Evolutionary conservation across 2,329 filamentous ascomycete species (phyloP), one percentile per base, ranked within the genome.

Genomic region (Intubia oerlemansii): DNA sequence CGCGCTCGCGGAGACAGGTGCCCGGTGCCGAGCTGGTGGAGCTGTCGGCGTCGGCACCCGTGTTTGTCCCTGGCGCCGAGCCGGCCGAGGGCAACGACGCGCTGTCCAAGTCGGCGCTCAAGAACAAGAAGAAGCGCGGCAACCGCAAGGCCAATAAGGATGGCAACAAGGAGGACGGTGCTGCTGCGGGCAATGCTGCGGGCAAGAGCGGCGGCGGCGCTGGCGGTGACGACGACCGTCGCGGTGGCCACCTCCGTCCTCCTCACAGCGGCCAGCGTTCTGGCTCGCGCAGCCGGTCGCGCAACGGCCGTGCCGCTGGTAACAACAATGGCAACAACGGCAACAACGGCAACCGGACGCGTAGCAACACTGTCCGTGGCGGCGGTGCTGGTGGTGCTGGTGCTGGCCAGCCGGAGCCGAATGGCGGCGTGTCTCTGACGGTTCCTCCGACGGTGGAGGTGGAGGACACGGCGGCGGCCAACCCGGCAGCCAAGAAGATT

Each of bases 81-180:
- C 57, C 64, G 20, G 63, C 37, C 50, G 73, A 52, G 55, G 72
- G 63, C 47, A 76, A 81, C 35, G 78, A 79, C 40, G 72, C 65
- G 40, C 49, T 88, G 36, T 84, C 78, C 36, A 90, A 88, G 56
- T 69, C 76, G 30, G 82, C 78, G 10, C 57, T 80, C 41, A 93
- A 93, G 65, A 93, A 93, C 56, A 95, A 95, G 68, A 95, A 95
- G 68, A 95, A 95, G 66, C 69, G 88, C 40, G 79, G 79, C 38
- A 66, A 61, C 39, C 93, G 90, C 62, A 95, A 93, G 55, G 66
- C 67, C 29, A 88, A 84, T 32, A 85, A 84, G 47, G 82, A 88
- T 26, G 65, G n/a, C n/a, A n/a, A n/a, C n/a, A n/a, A n/a, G n/a
- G n/a, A n/a, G n/a, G n/a, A n/a, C n/a, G n/a, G n/a, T n/a, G n/a